Base-by-base conservation (phyloP, 2,329 filamentous ascomycete species). In the Chaetomium globosum region DNA sequence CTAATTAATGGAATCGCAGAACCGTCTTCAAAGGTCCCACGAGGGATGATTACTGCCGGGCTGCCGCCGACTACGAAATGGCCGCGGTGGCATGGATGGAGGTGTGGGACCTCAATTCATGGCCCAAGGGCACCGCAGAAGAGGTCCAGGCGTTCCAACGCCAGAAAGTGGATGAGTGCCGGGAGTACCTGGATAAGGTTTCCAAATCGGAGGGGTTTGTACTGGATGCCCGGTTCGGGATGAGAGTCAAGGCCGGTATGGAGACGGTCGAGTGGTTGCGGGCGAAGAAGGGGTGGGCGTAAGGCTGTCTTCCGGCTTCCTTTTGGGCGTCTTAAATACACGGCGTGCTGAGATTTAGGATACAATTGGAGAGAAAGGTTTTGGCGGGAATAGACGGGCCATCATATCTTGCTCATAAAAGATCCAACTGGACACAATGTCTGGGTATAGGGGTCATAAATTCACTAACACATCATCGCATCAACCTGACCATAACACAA, bases 61-160 rank as follows among this genome's bases (percentile, higher is more conserved):
- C 94, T 0, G 86, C 88, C 0, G 92, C 90, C 1, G 83, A 92
- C 70, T 97, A 97, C 76, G 95, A 99, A 77, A 86, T 95, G 80
- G 93, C 88, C 0, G 92, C 90, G 8, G 86, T 91, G 62, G 80
- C 89, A 1, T 99, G 94, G 93, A 82, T 85, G 64, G 89, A 94
- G 72, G 82, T 81, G 60, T 82, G 79, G 70, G 74, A 77, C 33
- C 76, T 80, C 0, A 72, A 70, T 0, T 63, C 64, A 26, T 77
- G 72, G 66, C 74, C 73, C 3, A 65, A 68, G 0, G 68, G 61
- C 2, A 48, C 53, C 26, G 64, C 36, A 16, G 39, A 58, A 2
- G 64, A 70, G 1, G 68, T 77, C 0, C 75, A 77, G 0, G 75
- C 71, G 4, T 81, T 78, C 69, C 78, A 80, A 19, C 76, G 74